Evolutionary conservation across 352 stramenopile genomes (phyloP).

Genomic region (Globisporangium nunn): DNA sequence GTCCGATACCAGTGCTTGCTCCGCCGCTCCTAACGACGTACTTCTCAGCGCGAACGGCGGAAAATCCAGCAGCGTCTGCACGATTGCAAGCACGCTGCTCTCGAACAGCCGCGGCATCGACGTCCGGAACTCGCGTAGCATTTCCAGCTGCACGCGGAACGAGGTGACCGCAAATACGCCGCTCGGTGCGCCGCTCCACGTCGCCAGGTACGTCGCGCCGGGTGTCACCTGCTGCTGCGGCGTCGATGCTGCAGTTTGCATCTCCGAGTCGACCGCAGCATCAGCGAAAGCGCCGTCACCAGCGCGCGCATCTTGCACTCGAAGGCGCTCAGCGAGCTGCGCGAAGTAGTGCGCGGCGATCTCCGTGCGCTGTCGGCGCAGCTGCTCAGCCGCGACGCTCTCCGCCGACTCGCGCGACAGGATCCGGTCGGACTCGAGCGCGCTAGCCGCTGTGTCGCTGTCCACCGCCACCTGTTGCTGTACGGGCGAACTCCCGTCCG

Average conservation of each 20-base stretch:
- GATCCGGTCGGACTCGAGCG: constrained; percentile 24
- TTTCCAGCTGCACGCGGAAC: constrained; percentile 62
- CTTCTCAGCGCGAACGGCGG: constrained; percentile 42
- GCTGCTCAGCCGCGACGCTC: constrained; percentile 24
- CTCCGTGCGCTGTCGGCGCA: constrained; percentile 27
- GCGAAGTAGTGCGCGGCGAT: constrained; percentile 36
- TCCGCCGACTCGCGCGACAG: constrained; percentile 33
- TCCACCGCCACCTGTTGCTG: constrained; percentile 2
- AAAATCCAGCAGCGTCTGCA: constrained; percentile 52
- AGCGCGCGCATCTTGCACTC: neutral
- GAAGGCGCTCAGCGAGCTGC: constrained; percentile 14
- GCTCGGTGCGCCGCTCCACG: constrained; percentile 16
- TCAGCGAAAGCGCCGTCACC: neutral
- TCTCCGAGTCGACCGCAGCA: neutral
- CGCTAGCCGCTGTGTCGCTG: constrained; percentile 22
- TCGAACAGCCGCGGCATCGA: constrained; percentile 41
- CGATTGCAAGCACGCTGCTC: constrained; percentile 34
- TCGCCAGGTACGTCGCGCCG: neutral
- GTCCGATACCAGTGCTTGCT: constrained; percentile 38
- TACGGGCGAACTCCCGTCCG: neutral
- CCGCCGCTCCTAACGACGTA: constrained; percentile 12
- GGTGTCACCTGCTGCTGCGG: neutral
- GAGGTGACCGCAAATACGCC: constrained; percentile 46
- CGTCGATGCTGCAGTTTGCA: neutral
- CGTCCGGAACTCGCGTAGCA: constrained; percentile 48